A percentile compares a stretch with the other conserved stretches of the same genome.
phyloP scores from a whole-genome alignment of 805 yeast genomes.

The Hanseniaspora clermontiae region DNA sequence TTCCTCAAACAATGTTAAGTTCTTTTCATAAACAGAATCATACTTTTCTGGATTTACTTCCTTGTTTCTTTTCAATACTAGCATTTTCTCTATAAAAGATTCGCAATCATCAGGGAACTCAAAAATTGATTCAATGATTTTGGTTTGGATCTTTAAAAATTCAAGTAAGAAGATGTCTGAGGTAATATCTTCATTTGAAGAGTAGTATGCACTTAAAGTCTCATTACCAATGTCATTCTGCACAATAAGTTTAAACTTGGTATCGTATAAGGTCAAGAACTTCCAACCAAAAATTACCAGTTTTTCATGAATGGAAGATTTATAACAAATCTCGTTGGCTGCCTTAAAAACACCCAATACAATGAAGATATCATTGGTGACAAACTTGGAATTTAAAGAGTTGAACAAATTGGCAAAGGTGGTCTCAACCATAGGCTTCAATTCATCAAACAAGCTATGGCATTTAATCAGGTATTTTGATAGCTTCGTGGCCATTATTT shows the following conservation, averaged over 20 bases:
- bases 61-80: slow-evolving; percentile 17
- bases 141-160: slow-evolving; percentile 20
- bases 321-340: slow-evolving; percentile 15
- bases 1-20: slow-evolving; percentile 29
- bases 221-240: slow-evolving; percentile 13
- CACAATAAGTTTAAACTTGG: slow-evolving; percentile 6
- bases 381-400: slow-evolving; percentile 10
- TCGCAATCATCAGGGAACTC: slow-evolving; percentile 13
- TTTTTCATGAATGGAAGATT: slow-evolving; percentile 7
- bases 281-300: slow-evolving; percentile 7
- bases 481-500: slow-evolving; percentile 28
- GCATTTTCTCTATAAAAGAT: slow-evolving; percentile 14
- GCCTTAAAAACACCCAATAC: slow-evolving; percentile 29
- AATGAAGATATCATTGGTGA: slow-evolving; percentile 10
- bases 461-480: slow-evolving; percentile 25
- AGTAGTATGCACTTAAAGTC: slow-evolving; percentile 18
- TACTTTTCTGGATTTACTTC: slow-evolving; percentile 16
- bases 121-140: slow-evolving; percentile 16
- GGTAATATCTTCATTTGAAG: slow-evolving; percentile 23
- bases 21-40: slow-evolving; percentile 26
- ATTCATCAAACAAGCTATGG: slow-evolving; percentile 21
- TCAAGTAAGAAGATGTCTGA: slow-evolving; percentile 19
- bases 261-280: neutral
- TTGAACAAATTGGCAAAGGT: slow-evolving; percentile 15
- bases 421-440: slow-evolving; percentile 17